A percentile compares a stretch with the other conserved stretches of the same genome.
phyloP scores from a whole-genome alignment of 129 eudicot genomes.

The Pulicaria dysenterica region DNA sequence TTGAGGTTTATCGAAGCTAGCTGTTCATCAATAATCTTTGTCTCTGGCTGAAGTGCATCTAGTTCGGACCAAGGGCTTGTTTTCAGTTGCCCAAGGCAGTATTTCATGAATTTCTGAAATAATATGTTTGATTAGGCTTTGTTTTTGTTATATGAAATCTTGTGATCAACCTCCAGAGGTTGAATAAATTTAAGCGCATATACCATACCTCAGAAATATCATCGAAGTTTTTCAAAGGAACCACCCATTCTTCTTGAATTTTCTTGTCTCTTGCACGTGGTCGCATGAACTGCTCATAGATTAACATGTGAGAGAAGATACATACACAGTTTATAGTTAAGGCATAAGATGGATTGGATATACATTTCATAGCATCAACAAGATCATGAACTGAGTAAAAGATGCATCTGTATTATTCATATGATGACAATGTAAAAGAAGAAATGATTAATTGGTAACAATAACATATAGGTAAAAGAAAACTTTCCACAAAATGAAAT shows the following conservation, averaged over 20 bases:
- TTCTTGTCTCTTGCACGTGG: slow-evolving; percentile 94
- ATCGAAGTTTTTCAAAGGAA: slow-evolving; percentile 69
- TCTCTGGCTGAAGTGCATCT: slow-evolving; percentile 94
- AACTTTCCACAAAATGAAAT: background rate
- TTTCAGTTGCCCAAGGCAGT: slow-evolving; percentile 83
- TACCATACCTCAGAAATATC: slow-evolving; percentile 78
- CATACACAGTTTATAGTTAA: background rate
- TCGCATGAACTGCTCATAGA: slow-evolving; percentile 75
- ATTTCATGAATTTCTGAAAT: slow-evolving; percentile 71
- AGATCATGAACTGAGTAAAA: background rate
- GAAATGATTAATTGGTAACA: background rate
- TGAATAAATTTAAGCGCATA: background rate
- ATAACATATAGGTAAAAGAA: background rate
- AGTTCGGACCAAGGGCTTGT: slow-evolving; percentile 96
- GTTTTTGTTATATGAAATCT: background rate
- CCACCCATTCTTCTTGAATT: slow-evolving; percentile 83
- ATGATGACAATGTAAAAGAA: slow-evolving; percentile 2
- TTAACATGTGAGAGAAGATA: slow-evolving; percentile 21
- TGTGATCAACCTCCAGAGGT: background rate
- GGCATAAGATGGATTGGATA: background rate
- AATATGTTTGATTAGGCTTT: slow-evolving; percentile 14
- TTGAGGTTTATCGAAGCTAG: slow-evolving; percentile 65
- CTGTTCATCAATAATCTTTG: slow-evolving; percentile 76
- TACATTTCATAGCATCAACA: background rate
- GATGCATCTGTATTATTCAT: background rate